These are phyloP conservation scores for Curvularia hawaiiensis DNA, from an alignment of 2,329 filamentous ascomycete genomes.

Conservation along the genomic window DNA sequence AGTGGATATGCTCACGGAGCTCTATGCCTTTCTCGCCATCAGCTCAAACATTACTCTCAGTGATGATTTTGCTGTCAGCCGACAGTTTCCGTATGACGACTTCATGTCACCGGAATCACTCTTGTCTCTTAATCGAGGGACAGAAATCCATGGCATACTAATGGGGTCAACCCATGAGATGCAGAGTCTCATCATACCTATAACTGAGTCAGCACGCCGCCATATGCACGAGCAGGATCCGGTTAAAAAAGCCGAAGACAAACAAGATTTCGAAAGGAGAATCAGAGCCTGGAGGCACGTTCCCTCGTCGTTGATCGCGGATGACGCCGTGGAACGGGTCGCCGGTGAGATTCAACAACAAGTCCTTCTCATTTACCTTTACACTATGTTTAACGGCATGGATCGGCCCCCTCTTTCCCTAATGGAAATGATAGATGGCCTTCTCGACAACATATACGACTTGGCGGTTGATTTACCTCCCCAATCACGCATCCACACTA, in stretches of 20 bases:
- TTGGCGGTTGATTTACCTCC: not conserved
- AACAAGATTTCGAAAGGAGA: not conserved
- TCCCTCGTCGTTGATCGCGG: not conserved
- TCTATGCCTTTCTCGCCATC: constrained; percentile 9
- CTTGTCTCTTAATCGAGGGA: not conserved
- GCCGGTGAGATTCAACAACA: constrained; percentile 6
- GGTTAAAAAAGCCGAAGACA: not conserved
- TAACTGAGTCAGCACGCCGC: constrained; percentile 4
- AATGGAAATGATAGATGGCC: not conserved
- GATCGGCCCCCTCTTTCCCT: not conserved
- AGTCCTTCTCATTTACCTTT: constrained; percentile 4
- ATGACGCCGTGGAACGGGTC: not conserved
- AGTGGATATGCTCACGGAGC: constrained; percentile 6
- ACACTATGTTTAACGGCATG: constrained; percentile 5
- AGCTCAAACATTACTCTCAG: constrained; percentile 1
- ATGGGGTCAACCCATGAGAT: constrained; percentile 5
- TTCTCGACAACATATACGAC: not conserved
- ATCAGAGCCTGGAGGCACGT: constrained; percentile 1
- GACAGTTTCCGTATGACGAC: constrained; percentile 1
- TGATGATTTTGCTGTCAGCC: constrained; percentile 2
- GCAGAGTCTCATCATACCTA: constrained; percentile 6
- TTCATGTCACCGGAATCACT: constrained; percentile 6
- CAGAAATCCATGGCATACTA: constrained; percentile 2
- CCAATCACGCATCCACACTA: constrained; percentile 1
- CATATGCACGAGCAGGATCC: not conserved